Evolutionary conservation across 2,329 filamentous ascomycete species (phyloP).

Genomic region (Microsporum canis): DNA sequence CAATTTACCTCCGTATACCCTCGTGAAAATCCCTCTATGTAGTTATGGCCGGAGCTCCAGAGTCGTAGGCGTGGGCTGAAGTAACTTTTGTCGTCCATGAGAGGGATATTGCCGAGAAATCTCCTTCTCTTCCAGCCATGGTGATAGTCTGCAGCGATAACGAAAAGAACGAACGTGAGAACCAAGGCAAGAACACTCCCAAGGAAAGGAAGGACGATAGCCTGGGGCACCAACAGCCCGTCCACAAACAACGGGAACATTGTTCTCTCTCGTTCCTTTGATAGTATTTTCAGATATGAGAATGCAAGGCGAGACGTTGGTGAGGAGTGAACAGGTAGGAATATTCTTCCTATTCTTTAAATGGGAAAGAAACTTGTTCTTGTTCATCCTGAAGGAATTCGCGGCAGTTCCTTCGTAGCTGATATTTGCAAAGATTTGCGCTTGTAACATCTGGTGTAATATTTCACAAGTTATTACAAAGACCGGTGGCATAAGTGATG

Average conservation of each 20-base stretch:
- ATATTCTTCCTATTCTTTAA: no score
- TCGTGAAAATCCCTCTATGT: not conserved
- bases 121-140: slow-evolving; percentile 1
- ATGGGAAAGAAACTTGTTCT: no score
- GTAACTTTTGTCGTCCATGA: slow-evolving; percentile 3
- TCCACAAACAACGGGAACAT: not conserved
- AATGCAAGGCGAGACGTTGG: not conserved
- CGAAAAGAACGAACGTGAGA: not conserved
- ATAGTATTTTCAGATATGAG: not conserved
- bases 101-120: not conserved
- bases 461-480: no score
- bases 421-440: no score
- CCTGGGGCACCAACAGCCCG: not conserved
- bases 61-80: not conserved
- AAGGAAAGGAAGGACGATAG: not conserved
- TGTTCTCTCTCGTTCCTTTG: not conserved
- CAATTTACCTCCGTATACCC: not conserved
- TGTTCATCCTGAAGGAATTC: no score
- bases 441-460: no score
- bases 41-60: not conserved
- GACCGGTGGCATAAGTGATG: no score
- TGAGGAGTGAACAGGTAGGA: not conserved
- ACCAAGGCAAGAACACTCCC: not conserved
- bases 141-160: not conserved
- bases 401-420: no score